A percentile compares a stretch with the other conserved stretches of the same genome.
Evolutionary conservation across 192 early-diverging fungal species (phyloP).

Genomic region (Ambispora gerdemannii): DNA sequence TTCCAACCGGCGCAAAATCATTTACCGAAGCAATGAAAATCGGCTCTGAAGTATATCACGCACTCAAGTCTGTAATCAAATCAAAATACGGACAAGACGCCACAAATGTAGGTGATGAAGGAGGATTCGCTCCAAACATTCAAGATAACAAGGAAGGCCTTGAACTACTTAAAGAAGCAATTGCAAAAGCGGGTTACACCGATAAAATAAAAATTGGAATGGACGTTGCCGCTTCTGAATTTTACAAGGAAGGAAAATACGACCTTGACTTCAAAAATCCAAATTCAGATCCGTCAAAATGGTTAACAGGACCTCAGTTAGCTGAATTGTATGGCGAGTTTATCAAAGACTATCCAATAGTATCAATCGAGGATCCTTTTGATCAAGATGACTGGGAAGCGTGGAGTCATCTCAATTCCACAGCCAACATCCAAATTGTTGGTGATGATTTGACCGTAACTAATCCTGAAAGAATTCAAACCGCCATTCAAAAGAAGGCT

Average conservation of each 20-base stretch:
- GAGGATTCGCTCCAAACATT: slow-evolving; percentile 99
- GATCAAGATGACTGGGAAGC: slow-evolving; percentile 98
- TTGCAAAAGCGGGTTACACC: slow-evolving; percentile 92
- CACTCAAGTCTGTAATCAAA: slow-evolving; percentile 96
- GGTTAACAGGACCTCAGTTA: slow-evolving; percentile 74
- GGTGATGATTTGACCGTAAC: slow-evolving; percentile 98
- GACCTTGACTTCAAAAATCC: slow-evolving; percentile 98
- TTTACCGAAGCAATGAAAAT: slow-evolving; percentile 98
- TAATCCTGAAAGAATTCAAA: slow-evolving; percentile 89
- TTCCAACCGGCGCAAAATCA: slow-evolving; percentile 88
- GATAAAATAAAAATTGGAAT: slow-evolving; percentile 96
- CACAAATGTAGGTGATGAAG: slow-evolving; percentile 99
- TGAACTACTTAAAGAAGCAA: slow-evolving; percentile 84
- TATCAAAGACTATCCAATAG: slow-evolving; percentile 81
- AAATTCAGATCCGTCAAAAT: slow-evolving; percentile 71
- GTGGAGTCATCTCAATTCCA: slow-evolving; percentile 74
- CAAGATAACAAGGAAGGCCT: slow-evolving; percentile 96
- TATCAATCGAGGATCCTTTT: slow-evolving; percentile 98
- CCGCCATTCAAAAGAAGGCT: slow-evolving; percentile 90
- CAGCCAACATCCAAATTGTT: slow-evolving; percentile 80
- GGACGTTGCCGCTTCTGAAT: slow-evolving; percentile 98
- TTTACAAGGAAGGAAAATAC: slow-evolving; percentile 96
- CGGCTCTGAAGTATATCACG: slow-evolving; percentile 96
- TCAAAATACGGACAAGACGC: slow-evolving; percentile 98
- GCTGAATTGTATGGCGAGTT: slow-evolving; percentile 82